phyloP scores from a whole-genome alignment of 73 alveolate genomes.

The Effrenium voratum region DNA sequence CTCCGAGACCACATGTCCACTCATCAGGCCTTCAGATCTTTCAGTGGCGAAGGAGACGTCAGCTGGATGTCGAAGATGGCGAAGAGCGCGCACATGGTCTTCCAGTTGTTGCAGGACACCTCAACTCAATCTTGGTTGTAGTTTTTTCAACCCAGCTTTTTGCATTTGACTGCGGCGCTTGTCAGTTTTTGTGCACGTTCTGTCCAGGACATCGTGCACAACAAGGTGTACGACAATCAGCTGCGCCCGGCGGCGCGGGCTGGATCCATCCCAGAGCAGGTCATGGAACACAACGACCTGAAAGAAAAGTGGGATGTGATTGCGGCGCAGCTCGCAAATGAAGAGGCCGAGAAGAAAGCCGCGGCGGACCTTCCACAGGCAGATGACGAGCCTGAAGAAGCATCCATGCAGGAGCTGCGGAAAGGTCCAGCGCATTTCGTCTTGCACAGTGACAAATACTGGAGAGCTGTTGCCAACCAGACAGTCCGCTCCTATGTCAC shows the following conservation, averaged over 20 bases:
- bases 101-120: not conserved
- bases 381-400: not conserved
- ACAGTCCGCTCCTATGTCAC: not conserved
- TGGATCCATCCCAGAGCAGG: not conserved
- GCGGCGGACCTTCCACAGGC: not conserved
- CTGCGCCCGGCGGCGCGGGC: not conserved
- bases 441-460: not conserved
- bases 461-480: slow-evolving; percentile 20
- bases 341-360: not conserved
- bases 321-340: not conserved
- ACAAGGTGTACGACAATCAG: not conserved
- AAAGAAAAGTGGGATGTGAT: not conserved
- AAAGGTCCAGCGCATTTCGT: not conserved
- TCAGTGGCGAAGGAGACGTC: not conserved
- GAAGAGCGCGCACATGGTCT: not conserved
- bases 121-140: not conserved
- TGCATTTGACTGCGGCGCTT: not conserved
- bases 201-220: not conserved
- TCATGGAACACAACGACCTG: not conserved
- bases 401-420: not conserved
- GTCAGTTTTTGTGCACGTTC: not conserved
- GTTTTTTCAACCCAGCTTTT: not conserved
- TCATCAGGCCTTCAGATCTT: not conserved
- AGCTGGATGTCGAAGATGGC: not conserved
- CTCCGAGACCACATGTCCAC: not conserved